Percentiles rank a stretch among this genome's conserved stretches.
These are phyloP conservation scores for Phytophthora kernoviae DNA, from an alignment of 352 stramenopile genomes.

Conservation along the genomic window DNA sequence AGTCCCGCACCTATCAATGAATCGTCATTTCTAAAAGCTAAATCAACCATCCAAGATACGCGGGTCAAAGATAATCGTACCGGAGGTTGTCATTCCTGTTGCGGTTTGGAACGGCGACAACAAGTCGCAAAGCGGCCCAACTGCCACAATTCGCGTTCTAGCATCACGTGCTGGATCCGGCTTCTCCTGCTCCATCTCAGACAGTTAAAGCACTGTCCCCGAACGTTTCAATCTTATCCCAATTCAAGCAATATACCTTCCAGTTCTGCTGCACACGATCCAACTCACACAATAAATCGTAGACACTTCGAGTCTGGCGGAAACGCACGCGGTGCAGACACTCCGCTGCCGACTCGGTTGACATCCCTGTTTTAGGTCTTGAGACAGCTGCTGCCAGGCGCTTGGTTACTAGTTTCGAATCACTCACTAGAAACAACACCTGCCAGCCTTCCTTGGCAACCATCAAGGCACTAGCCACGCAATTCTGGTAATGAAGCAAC, in stretches of 20 bases:
- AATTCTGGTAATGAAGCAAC: conserved; percentile 19
- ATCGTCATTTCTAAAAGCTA: conserved; percentile 1
- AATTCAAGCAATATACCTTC: conserved; percentile 21
- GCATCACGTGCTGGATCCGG: conserved; percentile 7
- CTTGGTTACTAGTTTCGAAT: conserved; percentile 35
- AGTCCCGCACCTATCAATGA: conserved; percentile 39
- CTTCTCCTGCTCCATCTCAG: conserved; percentile 14
- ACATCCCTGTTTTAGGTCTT: conserved; percentile 11
- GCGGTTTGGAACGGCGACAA: conserved; percentile 42
- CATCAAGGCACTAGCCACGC: conserved; percentile 18
- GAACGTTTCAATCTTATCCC: conserved; percentile 9
- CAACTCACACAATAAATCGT: conserved; percentile 41
- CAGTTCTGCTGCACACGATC: conserved; percentile 29
- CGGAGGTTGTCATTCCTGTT: conserved; percentile 36
- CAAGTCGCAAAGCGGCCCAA: conserved; percentile 43
- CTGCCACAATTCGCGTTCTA: conserved; percentile 21
- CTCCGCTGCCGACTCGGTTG: conserved; percentile 18
- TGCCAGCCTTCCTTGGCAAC: conserved; percentile 12
- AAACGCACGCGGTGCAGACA: conserved; percentile 41
- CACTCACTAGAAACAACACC: conserved; percentile 24
- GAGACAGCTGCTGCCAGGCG: conserved; percentile 21
- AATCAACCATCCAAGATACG: not conserved
- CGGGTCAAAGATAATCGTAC: conserved; percentile 22
- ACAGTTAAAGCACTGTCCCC: conserved; percentile 8
- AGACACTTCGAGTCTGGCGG: conserved; percentile 37